Evolutionary conservation across 805 yeast genomes (phyloP), one percentile per base, ranked within the genome.

Genomic region (Ascoidea asiatica): DNA sequence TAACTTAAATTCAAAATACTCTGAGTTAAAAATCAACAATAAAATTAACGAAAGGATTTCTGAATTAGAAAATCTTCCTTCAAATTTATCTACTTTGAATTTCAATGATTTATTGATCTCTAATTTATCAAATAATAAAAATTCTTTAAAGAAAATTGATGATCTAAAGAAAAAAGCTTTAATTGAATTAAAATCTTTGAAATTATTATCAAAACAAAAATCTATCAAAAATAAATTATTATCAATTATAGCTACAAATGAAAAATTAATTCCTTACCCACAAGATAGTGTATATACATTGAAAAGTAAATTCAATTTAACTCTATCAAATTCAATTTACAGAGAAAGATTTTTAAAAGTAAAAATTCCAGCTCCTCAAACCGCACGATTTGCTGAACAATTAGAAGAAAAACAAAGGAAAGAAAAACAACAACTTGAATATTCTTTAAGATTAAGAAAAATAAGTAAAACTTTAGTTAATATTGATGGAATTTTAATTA

Each of bases 331-430:
- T 15, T 29, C 35, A 8, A 29, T 29, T 29, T 29, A 11, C 15
- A 29, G 35, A 29, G 15, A 29, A 8, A 15, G 15, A 11, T 29
- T 29, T 55, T 67, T 81, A 17, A 73, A 86, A 57, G 77, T 77
- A 33, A 84, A 82, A 56, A 72, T 80, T 44, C 77, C 76, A 47
- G 81, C 81, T 23, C 77, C 80, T 18, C 83, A 81, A 54, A 84
- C 94, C 1, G 82, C 86, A 4, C 69, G 80, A 48, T 64, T 84
- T 40, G 88, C 89, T 4, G 81, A 78, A 57, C 85, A 81, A 56
- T 65, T 84, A 46, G 87, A 82, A 54, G 81, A 78, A 56, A 81
- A 80, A 53, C 82, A 81, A 56, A 69, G 72, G 50, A 61, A 74
- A 45, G 90, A 83, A 53, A 72, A 71, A 50, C 67, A 69, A 44